Evolutionary conservation across 2,329 filamentous ascomycete genomes (phyloP).

Genomic region (Bipolaris gigantea): DNA sequence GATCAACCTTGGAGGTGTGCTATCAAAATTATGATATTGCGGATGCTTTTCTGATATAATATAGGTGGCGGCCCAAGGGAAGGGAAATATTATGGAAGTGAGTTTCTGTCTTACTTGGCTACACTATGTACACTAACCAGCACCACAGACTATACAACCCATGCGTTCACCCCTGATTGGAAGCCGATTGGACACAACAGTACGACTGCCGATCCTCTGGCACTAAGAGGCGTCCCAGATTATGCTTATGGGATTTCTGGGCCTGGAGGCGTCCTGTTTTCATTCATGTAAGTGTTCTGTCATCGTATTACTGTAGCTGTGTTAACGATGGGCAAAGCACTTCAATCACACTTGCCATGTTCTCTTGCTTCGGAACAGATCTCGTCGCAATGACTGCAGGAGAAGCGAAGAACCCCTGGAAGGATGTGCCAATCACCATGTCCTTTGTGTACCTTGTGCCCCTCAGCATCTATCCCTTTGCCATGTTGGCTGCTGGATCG

Average conservation of each 20-base stretch:
- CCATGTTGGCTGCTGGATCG: slow-evolving; percentile 30
- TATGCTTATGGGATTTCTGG: slow-evolving; percentile 27
- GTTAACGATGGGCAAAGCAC: slow-evolving; percentile 21
- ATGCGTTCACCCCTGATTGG: slow-evolving; percentile 27
- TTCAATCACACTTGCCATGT: slow-evolving; percentile 35
- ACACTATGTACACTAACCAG: background rate
- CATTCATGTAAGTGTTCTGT: slow-evolving; percentile 29
- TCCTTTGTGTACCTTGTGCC: slow-evolving; percentile 39
- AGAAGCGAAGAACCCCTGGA: slow-evolving; percentile 34
- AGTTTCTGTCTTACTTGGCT: background rate
- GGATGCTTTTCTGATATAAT: background rate
- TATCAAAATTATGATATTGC: slow-evolving; percentile 1
- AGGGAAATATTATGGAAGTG: slow-evolving; percentile 17
- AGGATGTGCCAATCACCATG: slow-evolving; percentile 35
- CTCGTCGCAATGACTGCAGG: slow-evolving; percentile 37
- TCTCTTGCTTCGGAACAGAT: slow-evolving; percentile 38
- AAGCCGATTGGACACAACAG: slow-evolving; percentile 28
- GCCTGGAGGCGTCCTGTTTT: slow-evolving; percentile 29
- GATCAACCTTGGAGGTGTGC: slow-evolving; percentile 30
- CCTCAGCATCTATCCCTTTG: slow-evolving; percentile 30
- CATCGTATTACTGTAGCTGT: background rate
- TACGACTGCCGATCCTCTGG: slow-evolving; percentile 3
- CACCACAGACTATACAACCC: slow-evolving; percentile 22
- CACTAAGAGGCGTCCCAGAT: slow-evolving; percentile 13
- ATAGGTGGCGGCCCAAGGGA: slow-evolving; percentile 13